Evolutionary conservation across 441 rosid species (phyloP), one percentile per base, ranked within the genome.

Genomic region (Isatis lusitanica): DNA sequence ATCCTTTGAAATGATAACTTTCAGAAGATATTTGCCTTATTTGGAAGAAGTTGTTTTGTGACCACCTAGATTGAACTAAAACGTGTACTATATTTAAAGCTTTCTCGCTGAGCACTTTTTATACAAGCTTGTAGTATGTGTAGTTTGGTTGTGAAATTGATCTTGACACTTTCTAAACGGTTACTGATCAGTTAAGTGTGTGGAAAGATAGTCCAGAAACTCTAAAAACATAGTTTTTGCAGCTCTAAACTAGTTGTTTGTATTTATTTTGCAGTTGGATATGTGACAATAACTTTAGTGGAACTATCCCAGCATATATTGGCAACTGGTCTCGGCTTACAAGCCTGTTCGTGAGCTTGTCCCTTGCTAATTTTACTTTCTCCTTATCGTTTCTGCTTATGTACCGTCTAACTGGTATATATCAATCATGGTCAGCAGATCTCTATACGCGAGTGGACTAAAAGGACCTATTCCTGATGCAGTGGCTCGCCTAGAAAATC

Each of bases 391-490:
- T 42, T 51, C 18, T n/a, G 46, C 61, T 48, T 21, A 0, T 17
- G 16, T 12, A 21, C 4, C 9, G 0, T 11, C 18, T 62, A 53
- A 74, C 4, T 1, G 33, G 24, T 51, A n/a, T n/a, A n/a, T n/a
- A 8, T 31, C 15, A 3, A 9, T 68, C 62, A 17, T 63, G 60
- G 9, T 53, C 9, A 36, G 4, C 66, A 76, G 79, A 50, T 5
- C n/a, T 57, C 46, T 76, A 26, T 26, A 35, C 10, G 74, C 75
- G 21, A 76, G 75, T 64, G 79, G 79, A 48, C 68, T 76, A n/a
- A 70, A 47, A 56, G 79, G 75, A 58, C 79, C 79, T 63, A 31
- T 76, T 57, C 79, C 79, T 56, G 68, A 70, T 47, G 75, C 48
- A 1, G 42, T 76, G 0, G 7, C 53, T 51, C 30, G 62, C 44